phyloP scores from a whole-genome alignment of 108 stramenopile genomes.

The Skeletonema grethae region DNA sequence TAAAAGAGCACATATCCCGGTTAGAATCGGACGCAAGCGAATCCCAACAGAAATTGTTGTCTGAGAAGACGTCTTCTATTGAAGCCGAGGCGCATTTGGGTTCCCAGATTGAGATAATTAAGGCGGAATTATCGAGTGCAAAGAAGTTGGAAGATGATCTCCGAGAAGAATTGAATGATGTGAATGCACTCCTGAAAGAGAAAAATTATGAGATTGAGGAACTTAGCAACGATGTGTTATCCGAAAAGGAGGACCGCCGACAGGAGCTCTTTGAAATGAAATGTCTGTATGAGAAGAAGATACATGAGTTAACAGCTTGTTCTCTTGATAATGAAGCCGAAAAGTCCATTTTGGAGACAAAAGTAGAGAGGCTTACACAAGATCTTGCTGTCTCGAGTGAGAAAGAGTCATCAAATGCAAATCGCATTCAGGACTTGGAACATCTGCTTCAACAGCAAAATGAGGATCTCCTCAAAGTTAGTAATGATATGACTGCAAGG shows the following conservation, averaged over 20 bases:
- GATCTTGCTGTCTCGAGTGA: neutral
- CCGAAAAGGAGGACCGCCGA: neutral
- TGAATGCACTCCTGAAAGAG: neutral
- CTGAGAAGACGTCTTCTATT: neutral
- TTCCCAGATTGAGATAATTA: conserved; percentile 8
- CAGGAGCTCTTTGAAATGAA: neutral
- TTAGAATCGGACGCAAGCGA: conserved; percentile 9
- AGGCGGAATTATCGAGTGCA: neutral
- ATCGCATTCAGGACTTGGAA: conserved; percentile 7
- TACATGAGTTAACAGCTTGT: neutral
- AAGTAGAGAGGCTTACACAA: neutral
- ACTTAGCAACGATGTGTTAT: neutral
- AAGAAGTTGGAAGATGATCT: conserved; percentile 3
- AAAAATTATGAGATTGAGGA: neutral
- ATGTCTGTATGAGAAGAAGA: neutral
- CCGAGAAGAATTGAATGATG: neutral
- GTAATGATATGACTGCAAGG: neutral
- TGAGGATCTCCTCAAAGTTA: conserved; percentile 4
- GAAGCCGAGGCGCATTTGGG: conserved; percentile 6
- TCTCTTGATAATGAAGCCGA: conserved; percentile 7
- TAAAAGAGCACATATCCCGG: neutral
- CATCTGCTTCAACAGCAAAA: conserved; percentile 7
- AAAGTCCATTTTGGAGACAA: neutral
- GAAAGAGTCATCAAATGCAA: neutral
- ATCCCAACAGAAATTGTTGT: neutral